Percentiles rank a stretch among this genome's conserved stretches.
Evolutionary conservation across 495 filamentous ascomycete genomes (phyloP).

Genomic region (Platismatia glauca): DNA sequence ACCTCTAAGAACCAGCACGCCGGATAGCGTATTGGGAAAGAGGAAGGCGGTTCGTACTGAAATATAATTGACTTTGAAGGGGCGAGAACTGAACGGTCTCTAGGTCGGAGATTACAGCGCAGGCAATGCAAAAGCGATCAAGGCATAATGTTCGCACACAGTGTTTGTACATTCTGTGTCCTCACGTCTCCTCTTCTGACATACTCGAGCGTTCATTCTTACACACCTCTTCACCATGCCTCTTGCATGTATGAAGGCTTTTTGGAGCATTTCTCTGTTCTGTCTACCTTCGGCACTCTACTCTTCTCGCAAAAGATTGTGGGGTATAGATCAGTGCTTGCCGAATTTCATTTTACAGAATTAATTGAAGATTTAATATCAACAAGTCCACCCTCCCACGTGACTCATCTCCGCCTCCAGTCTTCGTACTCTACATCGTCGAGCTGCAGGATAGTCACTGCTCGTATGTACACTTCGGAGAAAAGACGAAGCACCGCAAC

Average conservation of each 20-base stretch:
- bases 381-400: not conserved
- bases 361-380: not conserved
- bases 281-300: not conserved
- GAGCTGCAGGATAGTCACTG: not conserved
- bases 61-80: not conserved
- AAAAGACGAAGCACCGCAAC: no score
- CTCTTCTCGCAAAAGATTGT: not conserved
- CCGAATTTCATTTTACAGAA: not conserved
- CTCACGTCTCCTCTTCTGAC: not conserved
- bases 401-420: not conserved
- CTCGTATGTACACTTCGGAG: not conserved
- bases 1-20: conserved; percentile 40
- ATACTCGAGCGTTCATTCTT: not conserved
- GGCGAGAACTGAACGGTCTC: not conserved
- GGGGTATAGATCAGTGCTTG: not conserved
- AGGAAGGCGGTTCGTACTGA: conserved; percentile 45
- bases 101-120: conserved; percentile 4
- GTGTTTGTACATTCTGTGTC: conserved; percentile 2
- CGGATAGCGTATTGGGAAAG: conserved; percentile 65
- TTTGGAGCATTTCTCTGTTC: not conserved
- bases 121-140: conserved; percentile 14
- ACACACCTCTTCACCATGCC: not conserved
- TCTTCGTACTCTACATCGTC: not conserved
- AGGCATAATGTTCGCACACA: conserved; percentile 6
- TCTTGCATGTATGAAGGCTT: not conserved